phyloP scores from a whole-genome alignment of 352 stramenopile species.

The Phytophthora hybrid region DNA sequence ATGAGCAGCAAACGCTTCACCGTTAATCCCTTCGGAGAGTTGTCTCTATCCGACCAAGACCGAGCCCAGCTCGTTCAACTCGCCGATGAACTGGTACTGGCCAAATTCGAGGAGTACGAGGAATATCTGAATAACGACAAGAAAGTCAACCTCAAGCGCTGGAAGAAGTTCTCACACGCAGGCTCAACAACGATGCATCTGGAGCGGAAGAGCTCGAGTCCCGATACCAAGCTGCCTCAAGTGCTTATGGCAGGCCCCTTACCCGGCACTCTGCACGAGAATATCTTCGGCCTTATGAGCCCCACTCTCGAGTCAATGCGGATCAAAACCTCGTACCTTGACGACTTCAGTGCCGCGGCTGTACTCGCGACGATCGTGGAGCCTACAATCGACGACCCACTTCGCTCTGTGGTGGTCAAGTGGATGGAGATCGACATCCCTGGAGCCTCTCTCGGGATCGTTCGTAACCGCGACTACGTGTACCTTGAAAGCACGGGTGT shows the following conservation, averaged over 20 bases:
- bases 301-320: slow-evolving; percentile 34
- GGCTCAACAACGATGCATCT: slow-evolving; percentile 17
- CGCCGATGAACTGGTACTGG: slow-evolving; percentile 7
- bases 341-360: slow-evolving; percentile 38
- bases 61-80: slow-evolving; percentile 21
- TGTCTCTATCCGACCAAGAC: slow-evolving; percentile 5
- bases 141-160: slow-evolving; percentile 4
- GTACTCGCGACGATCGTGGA: slow-evolving; percentile 48
- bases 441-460: slow-evolving; percentile 13
- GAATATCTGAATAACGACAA: slow-evolving; percentile 20
- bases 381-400: slow-evolving; percentile 48
- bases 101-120: slow-evolving; percentile 26
- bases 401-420: slow-evolving; percentile 28
- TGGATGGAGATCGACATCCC: slow-evolving; percentile 30
- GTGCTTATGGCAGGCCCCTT: slow-evolving; percentile 37
- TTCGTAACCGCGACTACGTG: slow-evolving; percentile 26
- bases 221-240: slow-evolving; percentile 21
- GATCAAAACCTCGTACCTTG: slow-evolving; percentile 27
- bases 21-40: not conserved
- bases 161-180: slow-evolving; percentile 23
- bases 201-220: slow-evolving; percentile 20
- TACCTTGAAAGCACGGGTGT: slow-evolving; percentile 28
- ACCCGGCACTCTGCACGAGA: slow-evolving; percentile 38
- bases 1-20: not conserved
- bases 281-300: slow-evolving; percentile 41